These are phyloP conservation scores for Phlegmacium glaucopus DNA, from an alignment of 768 basidiomycete genomes.

Conservation along the genomic window DNA sequence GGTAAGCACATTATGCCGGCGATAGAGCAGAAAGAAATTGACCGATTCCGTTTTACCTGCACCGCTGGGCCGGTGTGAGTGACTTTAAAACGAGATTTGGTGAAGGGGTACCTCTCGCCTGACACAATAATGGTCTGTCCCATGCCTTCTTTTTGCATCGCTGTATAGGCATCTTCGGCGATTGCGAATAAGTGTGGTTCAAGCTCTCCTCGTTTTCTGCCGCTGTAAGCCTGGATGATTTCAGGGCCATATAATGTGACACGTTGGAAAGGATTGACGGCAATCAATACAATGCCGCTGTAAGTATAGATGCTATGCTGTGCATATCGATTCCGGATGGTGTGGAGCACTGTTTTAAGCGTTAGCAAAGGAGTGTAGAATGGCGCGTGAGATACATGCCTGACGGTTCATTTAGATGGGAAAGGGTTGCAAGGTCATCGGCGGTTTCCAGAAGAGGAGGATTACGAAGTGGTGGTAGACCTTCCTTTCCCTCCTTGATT, in stretches of 20 bases:
- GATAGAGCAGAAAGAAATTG: constrained; percentile 20
- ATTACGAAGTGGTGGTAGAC: constrained; percentile 91
- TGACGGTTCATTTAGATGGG: constrained; percentile 96
- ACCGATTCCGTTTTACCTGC: constrained; percentile 99
- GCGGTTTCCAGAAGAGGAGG: constrained; percentile 95
- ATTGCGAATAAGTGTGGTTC: constrained; percentile 99
- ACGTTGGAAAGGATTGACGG: constrained; percentile 97
- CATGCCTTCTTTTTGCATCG: constrained; percentile 90
- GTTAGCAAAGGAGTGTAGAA: not conserved
- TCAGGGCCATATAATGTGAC: constrained; percentile 96
- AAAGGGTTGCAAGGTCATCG: constrained; percentile 96
- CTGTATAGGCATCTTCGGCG: constrained; percentile 97
- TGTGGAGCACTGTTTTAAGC: constrained; percentile 74
- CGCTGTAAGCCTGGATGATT: constrained; percentile 96
- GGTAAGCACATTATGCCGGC: not conserved
- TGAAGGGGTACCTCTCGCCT: constrained; percentile 77
- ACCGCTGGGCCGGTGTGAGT: constrained; percentile 57
- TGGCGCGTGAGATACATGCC: constrained; percentile 34
- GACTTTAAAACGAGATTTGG: constrained; percentile 8
- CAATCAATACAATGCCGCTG: constrained; percentile 97
- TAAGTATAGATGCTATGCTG: constrained; percentile 99
- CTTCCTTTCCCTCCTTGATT: constrained; percentile 75
- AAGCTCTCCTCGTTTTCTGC: constrained; percentile 86
- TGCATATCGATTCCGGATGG: constrained; percentile 94
- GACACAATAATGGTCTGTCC: constrained; percentile 99